phyloP scores from a whole-genome alignment of 257 asterid species.

The Gentiana straminea region DNA sequence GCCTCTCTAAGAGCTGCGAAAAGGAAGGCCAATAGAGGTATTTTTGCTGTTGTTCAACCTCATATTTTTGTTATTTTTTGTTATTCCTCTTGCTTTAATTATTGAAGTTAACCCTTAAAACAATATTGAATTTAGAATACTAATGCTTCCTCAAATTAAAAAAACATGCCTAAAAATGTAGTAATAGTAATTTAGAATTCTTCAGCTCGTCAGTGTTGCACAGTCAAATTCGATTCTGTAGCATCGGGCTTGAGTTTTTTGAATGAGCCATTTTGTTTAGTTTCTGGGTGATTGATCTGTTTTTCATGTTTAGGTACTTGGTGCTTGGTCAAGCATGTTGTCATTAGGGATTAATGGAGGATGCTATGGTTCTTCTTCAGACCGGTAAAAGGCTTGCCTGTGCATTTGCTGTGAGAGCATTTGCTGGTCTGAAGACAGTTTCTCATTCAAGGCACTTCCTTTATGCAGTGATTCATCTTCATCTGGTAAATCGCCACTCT shows the following conservation, averaged over 20 bases:
- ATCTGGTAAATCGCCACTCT: slow-evolving; percentile 20
- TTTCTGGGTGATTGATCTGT: no score
- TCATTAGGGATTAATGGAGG: slow-evolving; percentile 92
- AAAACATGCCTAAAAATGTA: no score
- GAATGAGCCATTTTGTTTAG: no score
- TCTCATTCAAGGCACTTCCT: slow-evolving; percentile 46
- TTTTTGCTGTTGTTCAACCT: not conserved
- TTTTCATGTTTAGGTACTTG: slow-evolving; percentile 41
- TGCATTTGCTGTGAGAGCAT: slow-evolving; percentile 81
- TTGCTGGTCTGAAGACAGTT: slow-evolving; percentile 75
- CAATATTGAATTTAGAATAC: no score
- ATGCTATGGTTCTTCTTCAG: slow-evolving; percentile 82
- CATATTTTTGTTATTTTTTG: not conserved
- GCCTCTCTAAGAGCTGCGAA: slow-evolving; percentile 46
- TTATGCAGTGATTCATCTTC: slow-evolving; percentile 24
- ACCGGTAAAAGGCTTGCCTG: slow-evolving; percentile 85
- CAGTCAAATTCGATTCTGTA: no score
- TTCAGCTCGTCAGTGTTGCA: no score
- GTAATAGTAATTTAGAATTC: no score
- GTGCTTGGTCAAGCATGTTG: slow-evolving; percentile 94
- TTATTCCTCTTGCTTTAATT: not conserved
- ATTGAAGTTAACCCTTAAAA: no score
- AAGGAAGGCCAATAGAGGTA: slow-evolving; percentile 39
- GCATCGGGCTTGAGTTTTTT: no score
- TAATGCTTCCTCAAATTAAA: no score